Evolutionary conservation across 2,329 filamentous ascomycete species (phyloP).

Genomic region (Grosmannia serpens): DNA sequence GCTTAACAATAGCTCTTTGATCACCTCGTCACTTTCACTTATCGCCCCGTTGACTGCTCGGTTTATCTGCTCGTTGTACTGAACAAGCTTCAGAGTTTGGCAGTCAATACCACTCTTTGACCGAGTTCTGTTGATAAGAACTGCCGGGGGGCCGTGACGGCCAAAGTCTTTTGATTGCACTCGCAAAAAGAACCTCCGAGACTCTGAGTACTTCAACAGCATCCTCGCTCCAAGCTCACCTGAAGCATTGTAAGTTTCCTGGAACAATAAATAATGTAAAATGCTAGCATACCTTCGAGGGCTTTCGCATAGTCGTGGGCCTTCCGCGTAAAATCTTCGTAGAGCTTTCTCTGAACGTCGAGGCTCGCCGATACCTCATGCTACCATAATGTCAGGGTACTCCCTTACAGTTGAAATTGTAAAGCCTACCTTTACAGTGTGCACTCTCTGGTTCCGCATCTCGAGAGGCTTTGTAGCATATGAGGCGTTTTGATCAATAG

Average conservation of each 20-base stretch:
- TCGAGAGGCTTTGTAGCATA: slow-evolving; percentile 74
- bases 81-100: slow-evolving; percentile 73
- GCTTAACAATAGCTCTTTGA: slow-evolving; percentile 60
- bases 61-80: slow-evolving; percentile 65
- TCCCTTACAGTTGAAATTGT: neutral
- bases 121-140: slow-evolving; percentile 63
- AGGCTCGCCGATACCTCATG: slow-evolving; percentile 7
- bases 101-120: slow-evolving; percentile 75
- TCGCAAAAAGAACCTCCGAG: slow-evolving; percentile 69
- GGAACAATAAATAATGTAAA: slow-evolving; percentile 23
- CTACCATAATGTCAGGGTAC: neutral
- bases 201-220: slow-evolving; percentile 59
- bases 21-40: slow-evolving; percentile 65
- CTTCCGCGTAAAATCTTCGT: slow-evolving; percentile 78
- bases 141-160: slow-evolving; percentile 22
- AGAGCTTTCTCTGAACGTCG: slow-evolving; percentile 50
- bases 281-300: slow-evolving; percentile 43
- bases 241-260: neutral
- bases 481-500: slow-evolving; percentile 70
- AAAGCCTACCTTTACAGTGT: slow-evolving; percentile 63
- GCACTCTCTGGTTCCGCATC: slow-evolving; percentile 77
- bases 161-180: slow-evolving; percentile 53
- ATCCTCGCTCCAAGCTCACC: slow-evolving; percentile 6
- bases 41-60: slow-evolving; percentile 78
- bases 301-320: slow-evolving; percentile 40